Conservation (phyloP, 129 eudicot species). For the Tanacetum coccineum region DNA sequence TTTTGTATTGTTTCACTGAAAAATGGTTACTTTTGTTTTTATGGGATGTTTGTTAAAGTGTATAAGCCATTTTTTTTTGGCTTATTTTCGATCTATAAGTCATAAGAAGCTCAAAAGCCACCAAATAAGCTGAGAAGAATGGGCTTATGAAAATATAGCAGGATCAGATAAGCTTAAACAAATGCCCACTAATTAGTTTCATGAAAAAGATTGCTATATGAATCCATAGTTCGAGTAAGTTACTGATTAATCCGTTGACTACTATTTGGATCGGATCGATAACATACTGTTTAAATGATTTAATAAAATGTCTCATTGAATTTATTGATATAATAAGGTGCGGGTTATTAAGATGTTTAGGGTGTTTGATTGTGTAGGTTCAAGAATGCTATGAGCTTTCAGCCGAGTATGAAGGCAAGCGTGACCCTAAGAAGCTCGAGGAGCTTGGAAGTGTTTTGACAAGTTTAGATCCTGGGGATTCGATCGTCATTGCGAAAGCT, state of each 20-base stretch:
- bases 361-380: constrained; percentile 45
- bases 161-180: too few species aligned
- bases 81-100: too few species aligned
- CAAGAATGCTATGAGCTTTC: constrained; percentile 98
- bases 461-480: constrained; percentile 96
- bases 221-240: neutral
- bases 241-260: too few species aligned
- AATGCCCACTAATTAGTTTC: neutral
- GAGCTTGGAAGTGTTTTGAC: constrained; percentile 86
- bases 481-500: constrained; percentile 87
- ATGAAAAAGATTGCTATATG: constrained; percentile 5
- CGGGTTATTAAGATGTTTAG: neutral
- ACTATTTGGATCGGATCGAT: too few species aligned
- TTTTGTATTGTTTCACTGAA: too few species aligned
- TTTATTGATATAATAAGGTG: too few species aligned
- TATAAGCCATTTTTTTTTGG: too few species aligned
- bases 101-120: too few species aligned
- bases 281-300: too few species aligned
- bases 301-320: too few species aligned
- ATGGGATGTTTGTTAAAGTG: neutral
- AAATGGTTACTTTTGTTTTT: neutral
- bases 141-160: too few species aligned
- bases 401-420: constrained; percentile 89
- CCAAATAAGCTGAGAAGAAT: too few species aligned
- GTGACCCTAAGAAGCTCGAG: constrained; percentile 72